Base-by-base conservation (phyloP, 108 stramenopile genomes). In the Seminavis robusta region DNA sequence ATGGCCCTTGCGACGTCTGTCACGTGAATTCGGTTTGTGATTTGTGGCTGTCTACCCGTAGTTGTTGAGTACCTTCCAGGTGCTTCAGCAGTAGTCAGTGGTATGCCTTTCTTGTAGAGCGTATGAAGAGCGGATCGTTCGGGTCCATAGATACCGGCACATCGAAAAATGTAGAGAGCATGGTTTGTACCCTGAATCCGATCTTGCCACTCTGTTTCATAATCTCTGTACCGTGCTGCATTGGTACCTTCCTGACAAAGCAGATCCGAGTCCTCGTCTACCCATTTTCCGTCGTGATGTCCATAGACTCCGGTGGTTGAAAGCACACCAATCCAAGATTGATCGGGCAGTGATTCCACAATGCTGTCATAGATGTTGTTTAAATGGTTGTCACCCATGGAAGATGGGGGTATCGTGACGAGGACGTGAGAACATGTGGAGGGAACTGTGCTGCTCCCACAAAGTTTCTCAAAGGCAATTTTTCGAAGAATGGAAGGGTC, bases 221-320 rank as follows among this genome's bases (percentile, higher is more conserved):
- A 7, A 33, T 59, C 13, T 43, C 61, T 65, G 1, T 50, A 32
- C 0, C 16, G 29, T 7, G 46, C 45, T 40, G 39, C 52, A 31
- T 45, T 70, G 21, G 16, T 11, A 16, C 30, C 38, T 8, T 11
- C 15, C 53, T 56, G 50, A n/a, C n/a, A n/a, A n/a, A n/a, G n/a
- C n/a, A n/a, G n/a, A 20, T 56, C 44, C 15, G 88, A 86, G 33
- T 72, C 69, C 70, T 90, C 89, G 9, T 41, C 72, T 0, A 86
- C 84, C 76, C 83, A 77, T 9, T 52, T 47, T 0, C 83, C 82
- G 44, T 86, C 51, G 59, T 87, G 83, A 81, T 92, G 69, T n/a
- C 90, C 90, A 42, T 88, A 92, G 1, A 92, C 86, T 0, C 81
- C 83, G 5, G 86, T 87, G 13, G 86, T 68, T 4, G 86, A 92